Conservation (phyloP, 2,329 filamentous ascomycete genomes). For the Ceratocystis alfenasii region DNA sequence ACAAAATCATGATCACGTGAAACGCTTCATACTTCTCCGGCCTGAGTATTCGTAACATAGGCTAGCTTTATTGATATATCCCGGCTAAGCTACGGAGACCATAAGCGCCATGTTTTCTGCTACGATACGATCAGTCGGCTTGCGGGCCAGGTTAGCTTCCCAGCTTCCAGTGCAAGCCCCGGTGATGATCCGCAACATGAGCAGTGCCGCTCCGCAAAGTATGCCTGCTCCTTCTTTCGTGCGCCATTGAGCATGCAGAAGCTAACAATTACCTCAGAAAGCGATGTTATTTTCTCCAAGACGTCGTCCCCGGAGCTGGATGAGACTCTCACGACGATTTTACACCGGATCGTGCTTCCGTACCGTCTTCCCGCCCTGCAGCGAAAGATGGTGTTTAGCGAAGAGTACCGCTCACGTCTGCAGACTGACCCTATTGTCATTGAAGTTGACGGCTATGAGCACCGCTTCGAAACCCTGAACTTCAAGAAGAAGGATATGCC, state of each 20-base stretch:
- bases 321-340: slow-evolving; percentile 39
- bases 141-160: slow-evolving; percentile 5
- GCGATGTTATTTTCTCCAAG: slow-evolving; percentile 36
- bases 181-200: slow-evolving; percentile 11
- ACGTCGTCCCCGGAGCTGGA: slow-evolving; percentile 45
- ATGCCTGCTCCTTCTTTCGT: neutral
- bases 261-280: slow-evolving; percentile 12
- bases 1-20: slow-evolving; percentile 13
- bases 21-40: neutral
- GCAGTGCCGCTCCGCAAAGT: slow-evolving; percentile 16
- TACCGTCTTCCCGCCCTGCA: slow-evolving; percentile 43
- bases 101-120: slow-evolving; percentile 6
- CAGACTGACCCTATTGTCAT: slow-evolving; percentile 45
- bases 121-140: slow-evolving; percentile 13
- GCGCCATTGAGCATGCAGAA: neutral
- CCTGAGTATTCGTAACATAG: neutral
- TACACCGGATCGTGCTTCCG: slow-evolving; percentile 50
- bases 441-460: slow-evolving; percentile 45
- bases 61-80: neutral
- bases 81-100: neutral
- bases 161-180: slow-evolving; percentile 2
- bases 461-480: slow-evolving; percentile 41
- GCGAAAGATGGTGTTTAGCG: slow-evolving; percentile 41
- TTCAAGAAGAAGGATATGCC: slow-evolving; percentile 33
- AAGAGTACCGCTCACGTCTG: slow-evolving; percentile 37